Base-by-base conservation (phyloP, 2,329 filamentous ascomycete species). In the Talaromyces sp. region DNA sequence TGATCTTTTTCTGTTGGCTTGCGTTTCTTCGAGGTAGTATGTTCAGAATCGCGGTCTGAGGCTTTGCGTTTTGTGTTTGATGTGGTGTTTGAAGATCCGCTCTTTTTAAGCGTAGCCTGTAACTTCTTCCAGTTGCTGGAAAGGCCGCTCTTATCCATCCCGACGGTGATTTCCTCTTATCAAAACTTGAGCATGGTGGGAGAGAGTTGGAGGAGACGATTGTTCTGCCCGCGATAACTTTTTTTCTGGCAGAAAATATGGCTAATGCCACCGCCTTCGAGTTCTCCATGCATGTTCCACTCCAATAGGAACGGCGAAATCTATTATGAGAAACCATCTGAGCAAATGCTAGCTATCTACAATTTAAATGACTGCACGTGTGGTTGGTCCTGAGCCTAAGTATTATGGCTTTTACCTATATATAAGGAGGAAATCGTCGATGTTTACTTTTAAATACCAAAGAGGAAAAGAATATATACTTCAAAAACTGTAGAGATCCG, bases 71-170 rank as follows among this genome's bases (percentile, higher is more conserved):
- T 73, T 17, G 60, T 55, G 40, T 49, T 44, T 24, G 66, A 48
- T 29, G 60, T 42, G 10, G 67, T 57, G 42, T 56, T 47, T 8
- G 60, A 52, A 22, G 56, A 51, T 42, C 52, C 50, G 11, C 69
- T 64, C 40, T 68, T 71, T 52, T 75, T 72, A 27, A 79, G 61
- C n/a, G 72, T 75, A 55, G 68, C 68, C 65, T 79, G 77, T 52
- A 80, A 69, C 64, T 75, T 79, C 63, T 77, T 79, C 77, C 77
- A 80, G 64, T 80, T 80, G 55, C 73, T 75, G 51, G 77, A 80
- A 40, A 80, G 70, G 42, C 65, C 68, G 53, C 71, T 73, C 29
- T 71, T 54, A 57, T 79, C 75, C 75, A 78, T 76, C 54, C 65
- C 67, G 67, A 57, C 47, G 42, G 37, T 51, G 37, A 33, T 22